These are phyloP conservation scores for Canariomyces notabilis DNA, from an alignment of 2,329 filamentous ascomycete genomes.

Conservation along the genomic window DNA sequence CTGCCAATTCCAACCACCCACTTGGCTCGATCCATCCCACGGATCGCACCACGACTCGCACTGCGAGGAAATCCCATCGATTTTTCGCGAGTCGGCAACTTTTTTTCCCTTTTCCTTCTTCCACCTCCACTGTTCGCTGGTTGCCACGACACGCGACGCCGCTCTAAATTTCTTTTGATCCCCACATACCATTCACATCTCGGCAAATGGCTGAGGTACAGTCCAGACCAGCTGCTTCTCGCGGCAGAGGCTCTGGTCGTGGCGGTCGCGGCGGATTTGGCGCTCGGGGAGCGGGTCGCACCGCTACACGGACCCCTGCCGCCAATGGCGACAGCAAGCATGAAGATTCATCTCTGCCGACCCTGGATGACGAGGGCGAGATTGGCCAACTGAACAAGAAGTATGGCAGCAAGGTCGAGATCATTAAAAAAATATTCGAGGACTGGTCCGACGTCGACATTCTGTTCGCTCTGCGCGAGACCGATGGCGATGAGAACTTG, in stretches of 20 bases:
- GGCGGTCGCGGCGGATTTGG: conserved; percentile 76
- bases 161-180: conserved; percentile 28
- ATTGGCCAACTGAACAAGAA: conserved; percentile 88
- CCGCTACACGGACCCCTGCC: conserved; percentile 51
- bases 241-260: conserved; percentile 85
- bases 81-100: conserved; percentile 12
- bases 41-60: conserved; percentile 25
- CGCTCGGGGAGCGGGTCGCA: conserved; percentile 64
- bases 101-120: conserved; percentile 3
- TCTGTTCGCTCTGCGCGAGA: conserved; percentile 87
- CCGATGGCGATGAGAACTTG: conserved; percentile 69
- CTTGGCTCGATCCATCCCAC: conserved; percentile 24
- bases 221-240: conserved; percentile 73
- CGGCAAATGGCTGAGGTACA: conserved; percentile 91
- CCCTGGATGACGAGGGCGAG: conserved; percentile 78
- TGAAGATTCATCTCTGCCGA: conserved; percentile 53
- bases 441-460: conserved; percentile 95
- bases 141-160: conserved; percentile 25
- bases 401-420: conserved; percentile 71
- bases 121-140: conserved; percentile 13
- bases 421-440: conserved; percentile 88
- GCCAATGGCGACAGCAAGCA: conserved; percentile 69
- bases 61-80: conserved; percentile 16
- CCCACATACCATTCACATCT: conserved; percentile 35
- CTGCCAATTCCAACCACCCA: conserved; percentile 18